A percentile compares a stretch with the other conserved stretches of the same genome.
Conservation (phyloP, 768 basidiomycete species). For the Termitomyces sp. region DNA sequence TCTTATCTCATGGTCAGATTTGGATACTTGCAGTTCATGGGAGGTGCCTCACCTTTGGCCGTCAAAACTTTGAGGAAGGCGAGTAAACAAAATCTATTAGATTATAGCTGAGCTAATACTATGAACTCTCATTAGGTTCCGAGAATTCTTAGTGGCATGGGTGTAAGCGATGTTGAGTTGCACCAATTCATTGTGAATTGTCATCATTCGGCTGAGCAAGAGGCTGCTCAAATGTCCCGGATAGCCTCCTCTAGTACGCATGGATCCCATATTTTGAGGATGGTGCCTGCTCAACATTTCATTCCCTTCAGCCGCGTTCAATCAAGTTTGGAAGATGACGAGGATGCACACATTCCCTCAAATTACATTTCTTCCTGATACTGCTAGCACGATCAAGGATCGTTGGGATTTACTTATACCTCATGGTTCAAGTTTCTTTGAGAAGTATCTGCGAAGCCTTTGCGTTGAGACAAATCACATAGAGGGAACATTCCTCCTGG, state of each 20-base stretch:
- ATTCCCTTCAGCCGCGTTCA: neutral
- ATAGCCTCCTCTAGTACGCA: neutral
- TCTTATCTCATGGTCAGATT: neutral
- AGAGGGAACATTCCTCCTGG: conserved; percentile 21
- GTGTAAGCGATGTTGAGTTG: neutral
- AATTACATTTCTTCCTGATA: neutral
- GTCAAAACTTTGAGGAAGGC: neutral
- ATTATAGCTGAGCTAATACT: neutral
- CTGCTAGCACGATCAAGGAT: conserved; percentile 10
- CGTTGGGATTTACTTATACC: conserved; percentile 17
- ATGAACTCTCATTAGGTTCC: neutral
- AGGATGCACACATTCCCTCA: neutral
- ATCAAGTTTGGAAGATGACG: neutral
- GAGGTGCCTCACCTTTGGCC: neutral
- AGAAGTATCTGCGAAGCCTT: conserved; percentile 18
- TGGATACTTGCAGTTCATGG: neutral
- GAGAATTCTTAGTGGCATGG: neutral
- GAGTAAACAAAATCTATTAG: neutral
- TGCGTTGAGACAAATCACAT: conserved; percentile 26
- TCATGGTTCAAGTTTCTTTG: conserved; percentile 12
- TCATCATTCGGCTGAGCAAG: neutral
- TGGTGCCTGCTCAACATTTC: neutral
- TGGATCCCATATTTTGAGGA: neutral
- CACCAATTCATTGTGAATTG: neutral
- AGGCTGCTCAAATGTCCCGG: neutral